Percentiles rank a stretch among this genome's conserved stretches.
phyloP scores from a whole-genome alignment of 2,329 filamentous ascomycete species.

The Amphichorda felina region DNA sequence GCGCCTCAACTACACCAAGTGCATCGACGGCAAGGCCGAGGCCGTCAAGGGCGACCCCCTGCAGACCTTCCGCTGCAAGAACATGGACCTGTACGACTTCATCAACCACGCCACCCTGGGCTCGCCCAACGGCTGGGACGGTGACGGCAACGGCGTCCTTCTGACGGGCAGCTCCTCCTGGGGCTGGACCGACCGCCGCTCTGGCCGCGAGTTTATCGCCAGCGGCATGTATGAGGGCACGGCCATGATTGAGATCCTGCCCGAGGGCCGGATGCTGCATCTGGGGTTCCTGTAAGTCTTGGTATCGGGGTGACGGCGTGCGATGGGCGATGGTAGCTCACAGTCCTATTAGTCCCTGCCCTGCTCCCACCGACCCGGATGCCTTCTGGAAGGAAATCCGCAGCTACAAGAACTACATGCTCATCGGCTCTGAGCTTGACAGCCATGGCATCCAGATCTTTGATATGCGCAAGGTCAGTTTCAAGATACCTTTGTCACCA shows the following conservation, averaged over 20 bases:
- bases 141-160: constrained; percentile 1
- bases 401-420: constrained; percentile 17
- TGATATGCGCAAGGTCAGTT: constrained; percentile 34
- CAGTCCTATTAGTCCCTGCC: constrained; percentile 18
- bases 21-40: constrained; percentile 9
- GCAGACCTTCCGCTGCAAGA: constrained; percentile 11
- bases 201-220: constrained; percentile 15
- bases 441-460: constrained; percentile 49
- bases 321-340: too few relatives aligned
- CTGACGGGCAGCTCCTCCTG: constrained; percentile 16
- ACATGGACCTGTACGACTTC: constrained; percentile 40
- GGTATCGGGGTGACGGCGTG: too few relatives aligned
- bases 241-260: constrained; percentile 28
- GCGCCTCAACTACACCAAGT: constrained; percentile 10
- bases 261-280: constrained; percentile 26
- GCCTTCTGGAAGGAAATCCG: constrained; percentile 21
- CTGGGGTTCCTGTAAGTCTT: constrained; percentile 23
- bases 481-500: too few relatives aligned
- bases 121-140: constrained; percentile 16
- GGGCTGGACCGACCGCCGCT: constrained; percentile 27
- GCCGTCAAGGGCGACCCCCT: constrained; percentile 9
- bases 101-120: constrained; percentile 37
- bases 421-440: constrained; percentile 25
- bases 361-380: constrained; percentile 3
- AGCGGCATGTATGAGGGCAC: constrained; percentile 22